phyloP scores from a whole-genome alignment of 2,329 filamentous ascomycete genomes.

The Basipetospora chlamydospora region DNA sequence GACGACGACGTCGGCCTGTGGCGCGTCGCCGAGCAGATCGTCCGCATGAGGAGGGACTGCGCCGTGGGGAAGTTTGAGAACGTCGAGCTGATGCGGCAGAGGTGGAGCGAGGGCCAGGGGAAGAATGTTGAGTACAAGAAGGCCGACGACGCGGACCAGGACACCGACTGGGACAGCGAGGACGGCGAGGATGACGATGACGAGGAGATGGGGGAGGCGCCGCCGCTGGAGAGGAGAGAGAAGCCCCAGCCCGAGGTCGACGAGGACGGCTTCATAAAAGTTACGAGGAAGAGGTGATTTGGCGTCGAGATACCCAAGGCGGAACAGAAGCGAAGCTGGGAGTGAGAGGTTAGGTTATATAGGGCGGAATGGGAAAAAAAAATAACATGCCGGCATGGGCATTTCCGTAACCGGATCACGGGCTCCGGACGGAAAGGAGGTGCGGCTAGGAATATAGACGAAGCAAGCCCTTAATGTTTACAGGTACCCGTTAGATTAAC shows the following conservation, averaged over 20 bases:
- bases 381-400: too few species aligned
- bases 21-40: constrained; percentile 57
- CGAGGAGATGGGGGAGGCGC: constrained; percentile 56
- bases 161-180: constrained; percentile 46
- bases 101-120: constrained; percentile 47
- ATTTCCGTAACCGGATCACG: too few species aligned
- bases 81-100: constrained; percentile 47
- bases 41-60: constrained; percentile 51
- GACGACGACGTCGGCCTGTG: constrained; percentile 60
- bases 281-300: constrained; percentile 46
- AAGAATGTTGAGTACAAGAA: constrained; percentile 39
- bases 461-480: too few species aligned
- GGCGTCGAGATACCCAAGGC: too few species aligned
- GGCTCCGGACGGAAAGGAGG: too few species aligned
- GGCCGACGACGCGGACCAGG: constrained; percentile 37
- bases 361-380: too few species aligned
- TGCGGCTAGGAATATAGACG: too few species aligned
- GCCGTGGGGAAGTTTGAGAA: constrained; percentile 50
- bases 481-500: too few species aligned
- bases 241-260: constrained; percentile 58
- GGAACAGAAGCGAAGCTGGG: too few species aligned
- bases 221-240: constrained; percentile 45
- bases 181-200: constrained; percentile 40
- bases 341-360: too few species aligned
- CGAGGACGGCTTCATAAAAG: constrained; percentile 69